A percentile compares a stretch with the other conserved stretches of the same genome.
These are phyloP conservation scores for Eutrema heterophyllum DNA, from an alignment of 345 rosid genomes.

Conservation along the genomic window DNA sequence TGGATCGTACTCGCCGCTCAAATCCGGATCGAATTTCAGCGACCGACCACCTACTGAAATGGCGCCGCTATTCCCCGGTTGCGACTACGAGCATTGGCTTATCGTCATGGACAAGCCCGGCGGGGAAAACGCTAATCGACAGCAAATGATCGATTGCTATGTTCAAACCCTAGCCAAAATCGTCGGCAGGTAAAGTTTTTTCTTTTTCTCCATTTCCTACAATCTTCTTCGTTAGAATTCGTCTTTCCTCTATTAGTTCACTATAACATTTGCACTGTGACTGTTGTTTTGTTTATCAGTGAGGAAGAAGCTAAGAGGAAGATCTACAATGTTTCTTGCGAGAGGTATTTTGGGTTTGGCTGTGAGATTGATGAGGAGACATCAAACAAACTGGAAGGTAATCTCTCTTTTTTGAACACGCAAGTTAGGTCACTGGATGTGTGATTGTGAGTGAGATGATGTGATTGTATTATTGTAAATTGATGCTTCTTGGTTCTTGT, in stretches of 20 bases:
- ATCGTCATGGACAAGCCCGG: conserved; percentile 92
- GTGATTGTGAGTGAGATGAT: too few relatives aligned
- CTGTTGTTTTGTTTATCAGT: conserved; percentile 26
- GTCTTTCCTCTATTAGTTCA: not conserved
- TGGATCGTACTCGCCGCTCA: conserved; percentile 26
- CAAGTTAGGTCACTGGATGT: too few relatives aligned
- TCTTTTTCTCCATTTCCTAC: not conserved
- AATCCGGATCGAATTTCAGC: conserved; percentile 25
- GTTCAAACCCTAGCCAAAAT: conserved; percentile 68
- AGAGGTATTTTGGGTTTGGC: conserved; percentile 89
- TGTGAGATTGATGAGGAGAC: conserved; percentile 91
- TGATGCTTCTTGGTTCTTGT: not conserved
- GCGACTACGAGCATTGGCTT: conserved; percentile 65
- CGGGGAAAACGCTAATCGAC: conserved; percentile 69
- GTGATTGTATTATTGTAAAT: not conserved
- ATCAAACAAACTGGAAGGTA: conserved; percentile 80
- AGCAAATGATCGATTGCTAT: conserved; percentile 87
- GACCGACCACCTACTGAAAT: conserved; percentile 26
- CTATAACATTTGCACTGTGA: not conserved
- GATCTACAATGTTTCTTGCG: conserved; percentile 88
- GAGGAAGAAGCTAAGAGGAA: conserved; percentile 87
- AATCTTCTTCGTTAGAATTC: too few relatives aligned
- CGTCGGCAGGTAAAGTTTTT: conserved; percentile 36
- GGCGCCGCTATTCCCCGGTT: conserved; percentile 26
- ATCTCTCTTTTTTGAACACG: not conserved